Base-by-base conservation (phyloP, 78 protist genomes). In the Cavenderia fasciculata region DNA sequence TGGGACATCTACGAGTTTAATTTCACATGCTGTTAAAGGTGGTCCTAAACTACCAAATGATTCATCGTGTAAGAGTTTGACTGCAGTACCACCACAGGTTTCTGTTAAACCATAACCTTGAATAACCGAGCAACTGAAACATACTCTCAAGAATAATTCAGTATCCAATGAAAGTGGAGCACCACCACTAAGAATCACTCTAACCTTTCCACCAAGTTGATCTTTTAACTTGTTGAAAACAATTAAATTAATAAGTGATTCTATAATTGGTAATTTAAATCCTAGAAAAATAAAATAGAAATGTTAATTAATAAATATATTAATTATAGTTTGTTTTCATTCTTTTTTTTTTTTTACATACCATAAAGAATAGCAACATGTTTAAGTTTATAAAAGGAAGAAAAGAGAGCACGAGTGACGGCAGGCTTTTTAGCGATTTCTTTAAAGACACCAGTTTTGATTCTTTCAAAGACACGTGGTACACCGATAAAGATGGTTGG, bases 61-160 rank as follows among this genome's bases (percentile, higher is more conserved):
- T 25, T 74, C 85, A 44, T 86, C 87, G 12, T 86, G 65, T 33
- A 86, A 44, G 10, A 31, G 68, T n/a, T 49, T 31, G 36, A 92
- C 52, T 11, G 84, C 66, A 11, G 94, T 27, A 18, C 92, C 96
- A 21, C 97, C 97, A 38, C 94, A 38, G 4, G 89, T 68, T 94
- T 98, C 99, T 11, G 99, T 96, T 85, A 66, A 43, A 23, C 99
- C 99, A 71, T 96, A 97, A 6, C 97, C 70, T 70, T 41, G 68
- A 1, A 69, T 31, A 38, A 69, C 69, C 7, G 57, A n/a, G 38
- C 85, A 85, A 29, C 74, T 36, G 62, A 65, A 65, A 27, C 61
- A 46, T 4, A 82, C 69, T 8, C 91, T 25, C n/a, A 93, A 59
- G 71, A 95, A 95, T 16, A 59, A 41, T 59, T 95, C 92, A 27